Evolutionary conservation across 495 filamentous ascomycete species (phyloP).

Genomic region (Daldinia vernicosa): DNA sequence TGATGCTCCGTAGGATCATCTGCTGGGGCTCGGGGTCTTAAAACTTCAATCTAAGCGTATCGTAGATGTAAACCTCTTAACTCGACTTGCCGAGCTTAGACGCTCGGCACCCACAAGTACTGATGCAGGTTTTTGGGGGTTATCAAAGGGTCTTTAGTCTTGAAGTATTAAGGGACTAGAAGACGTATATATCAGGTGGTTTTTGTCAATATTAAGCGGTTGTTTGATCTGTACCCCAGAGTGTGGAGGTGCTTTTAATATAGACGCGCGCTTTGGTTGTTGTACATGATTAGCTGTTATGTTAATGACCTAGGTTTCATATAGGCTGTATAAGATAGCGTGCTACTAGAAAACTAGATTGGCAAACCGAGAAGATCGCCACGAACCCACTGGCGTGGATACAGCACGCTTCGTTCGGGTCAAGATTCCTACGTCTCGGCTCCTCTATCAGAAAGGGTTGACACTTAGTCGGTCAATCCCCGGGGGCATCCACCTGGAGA

Average conservation of each 20-base stretch:
- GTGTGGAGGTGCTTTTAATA: slow-evolving; percentile 12
- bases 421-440: slow-evolving; percentile 25
- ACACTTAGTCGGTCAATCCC: slow-evolving; percentile 25
- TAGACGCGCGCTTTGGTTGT: slow-evolving; percentile 15
- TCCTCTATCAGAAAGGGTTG: background rate
- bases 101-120: slow-evolving; percentile 12
- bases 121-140: background rate
- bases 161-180: slow-evolving; percentile 2
- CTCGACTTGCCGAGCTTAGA: slow-evolving; percentile 26
- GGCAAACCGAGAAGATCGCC: slow-evolving; percentile 36
- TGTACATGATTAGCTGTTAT: slow-evolving; percentile 31
- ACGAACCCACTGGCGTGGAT: slow-evolving; percentile 15
- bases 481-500: slow-evolving; percentile 19
- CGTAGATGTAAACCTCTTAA: slow-evolving; percentile 4
- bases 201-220: slow-evolving; percentile 1
- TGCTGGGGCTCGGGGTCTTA: slow-evolving; percentile 10
- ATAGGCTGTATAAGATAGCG: slow-evolving; percentile 41
- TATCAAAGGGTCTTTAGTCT: background rate
- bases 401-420: slow-evolving; percentile 7
- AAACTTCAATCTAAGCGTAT: slow-evolving; percentile 9
- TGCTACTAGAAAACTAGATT: slow-evolving; percentile 21
- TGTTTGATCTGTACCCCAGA: slow-evolving; percentile 7
- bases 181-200: slow-evolving; percentile 4
- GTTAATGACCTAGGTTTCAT: slow-evolving; percentile 16
- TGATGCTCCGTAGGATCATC: slow-evolving; percentile 35